phyloP scores from a whole-genome alignment of 2,329 filamentous ascomycete species.

The Zymoseptoria pseudotritici region DNA sequence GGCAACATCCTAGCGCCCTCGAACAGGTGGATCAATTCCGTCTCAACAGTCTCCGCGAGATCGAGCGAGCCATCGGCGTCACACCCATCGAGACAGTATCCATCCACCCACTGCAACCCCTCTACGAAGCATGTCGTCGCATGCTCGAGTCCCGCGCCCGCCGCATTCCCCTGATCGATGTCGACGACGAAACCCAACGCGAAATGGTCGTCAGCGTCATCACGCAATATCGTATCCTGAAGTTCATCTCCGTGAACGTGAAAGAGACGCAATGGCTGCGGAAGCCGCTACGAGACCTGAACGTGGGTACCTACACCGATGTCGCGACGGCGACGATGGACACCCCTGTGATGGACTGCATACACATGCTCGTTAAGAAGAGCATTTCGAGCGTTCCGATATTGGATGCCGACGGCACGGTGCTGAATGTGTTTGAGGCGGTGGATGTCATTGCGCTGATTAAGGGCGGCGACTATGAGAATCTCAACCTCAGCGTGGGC shows the following conservation, averaged over 20 bases:
- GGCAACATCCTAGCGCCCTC: constrained; percentile 87
- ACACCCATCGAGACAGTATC: constrained; percentile 88
- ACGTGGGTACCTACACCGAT: constrained; percentile 74
- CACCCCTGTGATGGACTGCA: constrained; percentile 86
- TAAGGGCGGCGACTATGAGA: constrained; percentile 87
- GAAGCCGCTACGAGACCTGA: constrained; percentile 77
- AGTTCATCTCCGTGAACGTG: constrained; percentile 95
- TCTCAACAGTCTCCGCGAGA: constrained; percentile 84
- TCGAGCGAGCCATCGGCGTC: constrained; percentile 89
- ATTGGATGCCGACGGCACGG: constrained; percentile 67
- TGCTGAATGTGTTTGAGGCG: constrained; percentile 95
- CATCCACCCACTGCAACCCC: constrained; percentile 80
- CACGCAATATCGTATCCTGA: constrained; percentile 95
- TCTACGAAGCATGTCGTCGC: constrained; percentile 89
- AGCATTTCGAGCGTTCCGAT: constrained; percentile 96
- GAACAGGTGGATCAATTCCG: constrained; percentile 89
- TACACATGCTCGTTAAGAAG: constrained; percentile 83
- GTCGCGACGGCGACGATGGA: constrained; percentile 81
- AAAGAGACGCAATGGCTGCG: constrained; percentile 80
- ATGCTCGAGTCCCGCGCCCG: constrained; percentile 93
- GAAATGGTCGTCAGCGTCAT: constrained; percentile 94
- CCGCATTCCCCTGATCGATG: constrained; percentile 85
- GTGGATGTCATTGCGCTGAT: constrained; percentile 96
- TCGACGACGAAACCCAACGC: constrained; percentile 86
- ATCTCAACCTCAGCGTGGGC: constrained; percentile 76